Evolutionary conservation across 2,329 filamentous ascomycete genomes (phyloP), one percentile per base, ranked within the genome.

Genomic region (Penicillium sp.): DNA sequence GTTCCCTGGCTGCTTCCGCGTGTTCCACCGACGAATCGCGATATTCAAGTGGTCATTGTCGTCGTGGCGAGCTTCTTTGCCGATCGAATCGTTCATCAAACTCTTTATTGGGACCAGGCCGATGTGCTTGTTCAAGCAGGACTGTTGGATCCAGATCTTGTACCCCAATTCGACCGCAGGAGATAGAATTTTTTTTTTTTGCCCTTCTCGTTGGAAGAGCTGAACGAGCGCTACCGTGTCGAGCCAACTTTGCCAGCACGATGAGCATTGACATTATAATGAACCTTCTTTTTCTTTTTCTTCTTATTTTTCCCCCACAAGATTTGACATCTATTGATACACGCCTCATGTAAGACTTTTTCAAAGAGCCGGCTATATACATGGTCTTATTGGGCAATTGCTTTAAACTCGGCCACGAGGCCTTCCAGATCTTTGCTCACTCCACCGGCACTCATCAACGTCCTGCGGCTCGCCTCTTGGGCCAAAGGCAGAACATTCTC

Each of bases 401-500:
- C 26, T 8, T 47, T 41, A 12, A 53, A 33, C 37, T 29, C 29
- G 27, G 33, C 32, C 7, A 46, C 46, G 24, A 69, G 42, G 11
- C 51, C 47, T 29, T 43, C 49, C 13, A 72, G 60, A 18, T 67
- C 59, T 37, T 56, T 50, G 46, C 67, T 72, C 3, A 97, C 91
- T 43, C 85, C 81, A 64, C 90, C 82, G 8, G 73, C 72, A 64
- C 86, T 88, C 66, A 80, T 85, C 60, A 98, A 70, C 11, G 88
- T 93, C 71, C 88, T 70, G 0, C 87, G 80, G 3, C 90, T 90
- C 3, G 86, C 91, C 61, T 77, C 78, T 71, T 97, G 93, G 28
- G 90, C 91, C 33, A 93, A 69, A 48, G 83, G 76, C n/a, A 98
- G 75, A 46, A 93, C 67, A 40, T 84, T 77, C 52, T 82, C 78